Evolutionary conservation across 257 asterid genomes (phyloP).

Genomic region (Capsicum pubescens): DNA sequence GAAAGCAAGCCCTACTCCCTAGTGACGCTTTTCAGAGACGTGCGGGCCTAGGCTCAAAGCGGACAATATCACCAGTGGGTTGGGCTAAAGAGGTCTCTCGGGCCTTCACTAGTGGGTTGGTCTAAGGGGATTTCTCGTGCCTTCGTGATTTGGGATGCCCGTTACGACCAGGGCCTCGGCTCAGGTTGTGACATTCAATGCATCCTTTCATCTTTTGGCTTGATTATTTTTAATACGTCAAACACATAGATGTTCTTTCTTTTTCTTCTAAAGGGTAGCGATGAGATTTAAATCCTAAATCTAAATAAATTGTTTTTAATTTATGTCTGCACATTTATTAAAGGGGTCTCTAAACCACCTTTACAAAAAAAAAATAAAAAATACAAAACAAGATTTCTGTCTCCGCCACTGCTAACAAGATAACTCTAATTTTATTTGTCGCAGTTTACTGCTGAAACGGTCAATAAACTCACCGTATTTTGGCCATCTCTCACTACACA

Average conservation of each 20-base stretch:
- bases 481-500: not conserved
- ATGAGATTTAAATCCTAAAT: not conserved
- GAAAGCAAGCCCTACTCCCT: no score
- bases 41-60: no score
- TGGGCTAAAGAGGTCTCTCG: no score
- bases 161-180: no score
- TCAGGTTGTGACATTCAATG: not conserved
- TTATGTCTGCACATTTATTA: no score
- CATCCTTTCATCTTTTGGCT: not conserved
- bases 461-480: not conserved
- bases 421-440: not conserved
- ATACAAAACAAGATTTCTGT: not conserved
- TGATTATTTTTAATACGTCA: not conserved
- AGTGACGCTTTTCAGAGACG: no score
- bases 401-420: not conserved
- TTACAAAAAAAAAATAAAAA: not conserved
- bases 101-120: no score
- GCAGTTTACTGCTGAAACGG: not conserved
- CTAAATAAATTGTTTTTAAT: no score
- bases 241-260: not conserved
- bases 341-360: not conserved
- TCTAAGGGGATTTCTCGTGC: no score
- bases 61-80: no score
- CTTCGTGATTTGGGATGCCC: no score
- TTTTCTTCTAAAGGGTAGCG: not conserved